These are phyloP conservation scores for Pseudocercospora macadamiae DNA, from an alignment of 2,329 filamentous ascomycete species.

Conservation along the genomic window DNA sequence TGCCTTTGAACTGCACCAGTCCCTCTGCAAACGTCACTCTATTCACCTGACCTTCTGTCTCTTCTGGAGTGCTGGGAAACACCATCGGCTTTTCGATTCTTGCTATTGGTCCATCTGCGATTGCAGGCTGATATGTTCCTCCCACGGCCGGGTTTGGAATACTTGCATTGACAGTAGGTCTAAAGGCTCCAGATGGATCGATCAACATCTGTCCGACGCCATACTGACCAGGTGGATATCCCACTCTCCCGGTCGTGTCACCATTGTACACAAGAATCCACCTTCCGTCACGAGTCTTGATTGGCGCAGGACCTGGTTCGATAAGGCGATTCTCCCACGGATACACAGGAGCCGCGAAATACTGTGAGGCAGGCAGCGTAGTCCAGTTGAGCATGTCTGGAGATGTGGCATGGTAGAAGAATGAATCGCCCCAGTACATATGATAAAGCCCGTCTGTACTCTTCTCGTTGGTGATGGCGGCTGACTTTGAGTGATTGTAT, in stretches of 20 bases:
- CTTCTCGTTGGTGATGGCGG: constrained; percentile 37
- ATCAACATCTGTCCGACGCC: constrained; percentile 41
- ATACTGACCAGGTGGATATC: constrained; percentile 36
- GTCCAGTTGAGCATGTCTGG: constrained; percentile 40
- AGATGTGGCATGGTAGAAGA: constrained; percentile 38
- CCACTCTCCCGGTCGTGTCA: constrained; percentile 33
- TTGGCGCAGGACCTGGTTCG: constrained; percentile 38
- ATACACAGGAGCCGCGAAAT: constrained; percentile 34
- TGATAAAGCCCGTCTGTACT: constrained; percentile 37
- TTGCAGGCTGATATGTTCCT: constrained; percentile 25
- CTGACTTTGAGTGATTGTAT: constrained; percentile 30
- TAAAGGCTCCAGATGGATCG: constrained; percentile 29
- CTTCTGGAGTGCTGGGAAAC: constrained; percentile 31
- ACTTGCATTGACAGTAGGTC: constrained; percentile 21
- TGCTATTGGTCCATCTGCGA: constrained; percentile 34
- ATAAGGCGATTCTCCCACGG: constrained; percentile 41
- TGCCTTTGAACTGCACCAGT: constrained; percentile 39
- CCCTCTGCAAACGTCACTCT: constrained; percentile 40
- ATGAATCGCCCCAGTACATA: constrained; percentile 42
- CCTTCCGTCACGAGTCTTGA: constrained; percentile 40
- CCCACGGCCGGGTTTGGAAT: constrained; percentile 18
- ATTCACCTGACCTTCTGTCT: constrained; percentile 39
- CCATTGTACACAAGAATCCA: constrained; percentile 41
- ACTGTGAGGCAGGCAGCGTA: constrained; percentile 17
- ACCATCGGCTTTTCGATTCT: constrained; percentile 38